Percentiles rank a stretch among this genome's conserved stretches.
Conservation (phyloP, 2,329 filamentous ascomycete species). For the Aulographum hederae region DNA sequence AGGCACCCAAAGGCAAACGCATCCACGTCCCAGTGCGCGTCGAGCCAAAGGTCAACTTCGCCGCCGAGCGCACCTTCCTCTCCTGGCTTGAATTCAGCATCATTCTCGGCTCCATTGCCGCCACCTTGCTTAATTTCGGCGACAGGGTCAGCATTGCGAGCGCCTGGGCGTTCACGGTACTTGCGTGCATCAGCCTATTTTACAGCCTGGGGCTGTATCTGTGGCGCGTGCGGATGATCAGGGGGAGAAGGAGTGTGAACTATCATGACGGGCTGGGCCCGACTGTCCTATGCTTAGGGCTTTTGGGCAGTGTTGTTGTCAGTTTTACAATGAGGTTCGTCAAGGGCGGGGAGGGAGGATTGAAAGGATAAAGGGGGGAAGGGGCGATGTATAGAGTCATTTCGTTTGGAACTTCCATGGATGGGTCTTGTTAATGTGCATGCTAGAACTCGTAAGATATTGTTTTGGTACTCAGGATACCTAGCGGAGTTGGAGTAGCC, state of each 20-base stretch:
- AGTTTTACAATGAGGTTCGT: conserved; percentile 70
- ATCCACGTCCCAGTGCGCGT: conserved; percentile 93
- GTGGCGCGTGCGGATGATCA: conserved; percentile 74
- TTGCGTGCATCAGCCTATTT: conserved; percentile 59
- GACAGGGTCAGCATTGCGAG: conserved; percentile 11
- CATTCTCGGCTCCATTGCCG: conserved; percentile 48
- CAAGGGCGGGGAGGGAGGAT: conserved; percentile 28
- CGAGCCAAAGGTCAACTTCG: conserved; percentile 95
- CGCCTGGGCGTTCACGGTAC: conserved; percentile 61
- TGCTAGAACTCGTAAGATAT: too few species aligned
- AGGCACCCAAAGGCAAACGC: conserved; percentile 59
- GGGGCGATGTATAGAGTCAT: too few species aligned
- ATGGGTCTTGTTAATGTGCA: too few species aligned
- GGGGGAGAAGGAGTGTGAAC: conserved; percentile 55
- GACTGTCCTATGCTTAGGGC: conserved; percentile 50
- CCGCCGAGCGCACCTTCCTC: conserved; percentile 86
- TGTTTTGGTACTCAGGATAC: too few species aligned
- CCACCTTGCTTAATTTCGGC: conserved; percentile 20
- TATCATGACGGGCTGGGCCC: conserved; percentile 89
- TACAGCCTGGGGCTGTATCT: conserved; percentile 77
- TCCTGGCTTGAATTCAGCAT: conserved; percentile 96
- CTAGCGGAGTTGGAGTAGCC: too few species aligned
- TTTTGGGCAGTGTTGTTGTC: conserved; percentile 56
- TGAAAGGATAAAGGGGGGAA: conserved; percentile 18
- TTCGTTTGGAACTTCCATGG: too few species aligned